Conservation (phyloP, 129 eudicot species). For the Saposhnikovia divaricata region DNA sequence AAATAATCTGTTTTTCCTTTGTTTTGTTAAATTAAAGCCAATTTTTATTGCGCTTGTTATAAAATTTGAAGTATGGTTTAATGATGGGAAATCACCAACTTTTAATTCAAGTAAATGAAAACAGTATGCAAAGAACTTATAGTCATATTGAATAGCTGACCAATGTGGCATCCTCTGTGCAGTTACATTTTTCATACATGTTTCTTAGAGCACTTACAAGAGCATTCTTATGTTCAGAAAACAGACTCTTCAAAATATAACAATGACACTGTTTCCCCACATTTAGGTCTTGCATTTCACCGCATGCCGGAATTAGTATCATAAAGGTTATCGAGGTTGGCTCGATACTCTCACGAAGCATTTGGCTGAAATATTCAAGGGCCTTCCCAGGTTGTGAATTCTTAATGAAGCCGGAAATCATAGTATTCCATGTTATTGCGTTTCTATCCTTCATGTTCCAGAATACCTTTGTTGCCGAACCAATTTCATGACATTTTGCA, state of each 20-base stretch:
- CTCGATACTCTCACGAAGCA: constrained; percentile 17
- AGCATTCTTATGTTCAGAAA: constrained; percentile 4
- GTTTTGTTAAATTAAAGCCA: no score
- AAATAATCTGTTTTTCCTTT: no score
- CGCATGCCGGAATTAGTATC: constrained; percentile 15
- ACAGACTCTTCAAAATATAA: constrained; percentile 5
- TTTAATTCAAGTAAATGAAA: neutral
- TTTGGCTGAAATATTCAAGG: constrained; percentile 6
- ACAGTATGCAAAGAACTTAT: neutral
- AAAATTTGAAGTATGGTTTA: neutral
- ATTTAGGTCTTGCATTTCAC: constrained; percentile 1
- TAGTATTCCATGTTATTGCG: constrained; percentile 30
- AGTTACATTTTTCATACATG: constrained; percentile 9
- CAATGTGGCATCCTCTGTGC: neutral
- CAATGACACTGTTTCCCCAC: constrained; percentile 1
- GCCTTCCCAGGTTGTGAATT: constrained; percentile 15
- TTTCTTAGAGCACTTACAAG: neutral
- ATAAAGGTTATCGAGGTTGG: constrained; percentile 20
- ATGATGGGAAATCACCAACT: no score
- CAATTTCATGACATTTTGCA: constrained; percentile 25
- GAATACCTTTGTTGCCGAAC: constrained; percentile 24
- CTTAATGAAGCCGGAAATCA: constrained; percentile 18
- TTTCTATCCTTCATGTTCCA: constrained; percentile 18
- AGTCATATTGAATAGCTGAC: no score
- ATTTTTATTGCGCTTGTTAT: no score